Base-by-base conservation (phyloP, 805 yeast species). In the Saturnispora silvae region DNA sequence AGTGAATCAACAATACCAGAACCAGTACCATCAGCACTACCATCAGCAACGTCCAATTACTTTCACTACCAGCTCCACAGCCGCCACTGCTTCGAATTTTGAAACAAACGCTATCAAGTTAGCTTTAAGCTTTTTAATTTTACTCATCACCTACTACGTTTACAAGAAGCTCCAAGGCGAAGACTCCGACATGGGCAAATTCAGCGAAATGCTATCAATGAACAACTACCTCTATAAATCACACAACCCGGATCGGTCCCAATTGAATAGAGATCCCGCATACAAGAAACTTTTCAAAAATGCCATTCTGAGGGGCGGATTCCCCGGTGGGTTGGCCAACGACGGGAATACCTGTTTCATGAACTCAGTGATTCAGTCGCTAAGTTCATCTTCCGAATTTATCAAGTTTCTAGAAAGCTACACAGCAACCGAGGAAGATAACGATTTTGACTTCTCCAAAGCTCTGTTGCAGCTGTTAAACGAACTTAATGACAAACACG, bases 311-410 rank as follows among this genome's bases (percentile, higher is more conserved):
- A 63, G 68, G 37, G 89, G 89, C 40, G 87, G 87, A 1, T 72
- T 70, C 37, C 71, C 84, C 24, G 96, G 95, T 19, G 96, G 96
- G 1, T 67, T 87, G 26, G 69, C 72, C 41, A 87, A 87, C 54
- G 95, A 84, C 45, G 96, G 96, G 11, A 87, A 87, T 53, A 85
- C 96, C 0, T 87, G 96, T 57, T 87, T 87, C 50, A 85, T 86
- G 94, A 87, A 87, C 59, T 75, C 86, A 18, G 96, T 87, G 1
- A 57, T 87, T 20, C 96, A 87, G 56, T 71, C 82, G 14, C 59
- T 86, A 40, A 86, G 95, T 0, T 78, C 89, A 0, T 78, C 92
- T 0, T 65, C 68, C 19, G 71, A 76, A 25, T 60, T 85, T 26
- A 47, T 65, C 15, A 62, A 64, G 16, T 82, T 79, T 48, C 63